Evolutionary conservation across 345 rosid species (phyloP), one percentile per base, ranked within the genome.

Genomic region (Syzygium jambos): DNA sequence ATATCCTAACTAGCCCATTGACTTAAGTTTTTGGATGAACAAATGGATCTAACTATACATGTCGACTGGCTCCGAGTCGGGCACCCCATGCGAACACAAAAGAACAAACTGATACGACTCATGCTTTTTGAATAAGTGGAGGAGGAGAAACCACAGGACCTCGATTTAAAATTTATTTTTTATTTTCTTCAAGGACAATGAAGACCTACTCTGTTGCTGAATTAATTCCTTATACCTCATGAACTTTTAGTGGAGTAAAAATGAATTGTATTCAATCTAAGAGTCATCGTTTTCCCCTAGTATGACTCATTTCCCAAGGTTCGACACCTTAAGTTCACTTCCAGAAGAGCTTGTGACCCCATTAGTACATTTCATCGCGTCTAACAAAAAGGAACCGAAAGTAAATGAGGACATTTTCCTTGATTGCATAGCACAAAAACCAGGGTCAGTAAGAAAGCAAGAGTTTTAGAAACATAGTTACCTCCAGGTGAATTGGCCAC

Each of bases 401-500:
- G 87, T 49, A 73, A 73, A 19, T 30, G 78, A 65, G 78, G 78
- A 85, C 55, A 27, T 68, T 85, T 59, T 49, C 52, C 43, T 65
- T 65, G 78, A 15, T 38, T 27, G 21, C 85, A 27, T 46, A 21
- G 77, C 51, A 57, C 43, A 85, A 56, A 7, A 34, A 59, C 4
- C 23, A 41, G 52, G 51, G 51, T 8, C 73, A 56, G 78, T 25
- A 27, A 68, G 63, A 84, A 53, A 68, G 77, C 38, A 10, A 11
- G 34, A 46, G 34, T 6, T 41, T 27, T 9, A 84, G 23, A 55
- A 82, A 52, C 34, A 87, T 19, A 87, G 46, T 89, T 93, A 96
- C 99, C 99, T 98, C 98, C 23, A 96, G 93, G 92, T 96, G 97
- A 89, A 98, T 95, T 78, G 99, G 98, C 99, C 99, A 98, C 85